Conservation (phyloP, 306 rosid species). For the Lagenaria siceraria region DNA sequence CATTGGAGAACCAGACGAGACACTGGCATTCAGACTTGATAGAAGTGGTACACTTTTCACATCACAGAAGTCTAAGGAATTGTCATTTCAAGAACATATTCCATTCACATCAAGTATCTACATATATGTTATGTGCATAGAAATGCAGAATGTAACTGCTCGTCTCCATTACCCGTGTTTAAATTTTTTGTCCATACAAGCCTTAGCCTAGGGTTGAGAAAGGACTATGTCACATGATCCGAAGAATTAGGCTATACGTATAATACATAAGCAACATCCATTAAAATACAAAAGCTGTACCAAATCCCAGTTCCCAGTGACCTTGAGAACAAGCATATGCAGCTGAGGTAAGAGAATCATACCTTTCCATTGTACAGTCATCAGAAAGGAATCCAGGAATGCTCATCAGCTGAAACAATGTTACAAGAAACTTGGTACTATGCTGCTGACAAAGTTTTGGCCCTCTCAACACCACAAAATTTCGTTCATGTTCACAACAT, state of each 20-base stretch:
- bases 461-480: neutral
- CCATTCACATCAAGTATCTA: neutral
- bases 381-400: neutral
- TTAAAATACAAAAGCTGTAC: neutral
- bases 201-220: neutral
- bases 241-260: neutral
- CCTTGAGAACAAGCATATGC: neutral
- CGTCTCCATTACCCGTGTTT: neutral
- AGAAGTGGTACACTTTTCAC: neutral
- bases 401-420: constrained; percentile 9
- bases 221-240: neutral
- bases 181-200: neutral
- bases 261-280: neutral
- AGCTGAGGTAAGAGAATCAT: neutral
- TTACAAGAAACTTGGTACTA: neutral
- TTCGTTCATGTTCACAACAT: neutral
- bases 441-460: neutral
- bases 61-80: neutral
- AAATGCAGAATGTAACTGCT: neutral
- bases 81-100: neutral
- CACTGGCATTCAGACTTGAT: neutral
- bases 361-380: neutral
- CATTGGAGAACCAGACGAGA: neutral
- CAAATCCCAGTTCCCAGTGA: neutral
- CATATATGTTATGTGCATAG: neutral